Evolutionary conservation across 768 basidiomycete species (phyloP).

Genomic region (Lactarius hengduanensis): DNA sequence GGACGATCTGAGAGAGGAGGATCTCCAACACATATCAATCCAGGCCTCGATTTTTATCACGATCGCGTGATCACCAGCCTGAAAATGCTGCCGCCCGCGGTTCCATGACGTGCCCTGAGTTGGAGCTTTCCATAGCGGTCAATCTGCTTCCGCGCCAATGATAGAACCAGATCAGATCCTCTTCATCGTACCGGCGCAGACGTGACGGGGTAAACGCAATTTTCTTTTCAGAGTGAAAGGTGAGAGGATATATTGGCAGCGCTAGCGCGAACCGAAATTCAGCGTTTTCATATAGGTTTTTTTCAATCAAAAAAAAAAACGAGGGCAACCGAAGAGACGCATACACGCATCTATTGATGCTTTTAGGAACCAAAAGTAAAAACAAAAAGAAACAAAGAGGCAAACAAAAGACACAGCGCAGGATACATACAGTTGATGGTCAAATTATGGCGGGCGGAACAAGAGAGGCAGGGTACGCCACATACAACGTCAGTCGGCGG

Average conservation of each 20-base stretch:
- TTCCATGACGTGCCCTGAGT: background rate
- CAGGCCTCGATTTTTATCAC: background rate
- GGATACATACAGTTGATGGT: conserved; percentile 2
- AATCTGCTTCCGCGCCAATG: background rate
- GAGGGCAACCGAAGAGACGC: conserved; percentile 1
- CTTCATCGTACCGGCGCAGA: background rate
- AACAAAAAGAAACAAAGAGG: background rate
- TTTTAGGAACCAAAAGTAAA: conserved; percentile 6
- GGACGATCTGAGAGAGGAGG: background rate
- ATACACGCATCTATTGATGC: conserved; percentile 20
- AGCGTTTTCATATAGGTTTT: conserved; percentile 8
- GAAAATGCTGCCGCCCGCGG: background rate
- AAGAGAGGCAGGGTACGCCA: conserved; percentile 6
- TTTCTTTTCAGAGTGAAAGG: background rate
- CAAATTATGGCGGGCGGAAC: conserved; percentile 11
- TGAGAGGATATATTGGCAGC: background rate
- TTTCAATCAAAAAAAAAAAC: background rate
- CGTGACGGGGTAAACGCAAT: background rate
- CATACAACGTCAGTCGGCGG: conserved; percentile 24
- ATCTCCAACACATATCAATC: background rate
- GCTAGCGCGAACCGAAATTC: background rate
- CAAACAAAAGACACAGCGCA: conserved; percentile 1
- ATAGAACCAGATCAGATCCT: background rate
- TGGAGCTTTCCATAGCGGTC: conserved; percentile 1
- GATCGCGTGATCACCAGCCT: background rate